Evolutionary conservation across 2,329 filamentous ascomycete species (phyloP).

Genomic region (Cercospora zeae-maydis): DNA sequence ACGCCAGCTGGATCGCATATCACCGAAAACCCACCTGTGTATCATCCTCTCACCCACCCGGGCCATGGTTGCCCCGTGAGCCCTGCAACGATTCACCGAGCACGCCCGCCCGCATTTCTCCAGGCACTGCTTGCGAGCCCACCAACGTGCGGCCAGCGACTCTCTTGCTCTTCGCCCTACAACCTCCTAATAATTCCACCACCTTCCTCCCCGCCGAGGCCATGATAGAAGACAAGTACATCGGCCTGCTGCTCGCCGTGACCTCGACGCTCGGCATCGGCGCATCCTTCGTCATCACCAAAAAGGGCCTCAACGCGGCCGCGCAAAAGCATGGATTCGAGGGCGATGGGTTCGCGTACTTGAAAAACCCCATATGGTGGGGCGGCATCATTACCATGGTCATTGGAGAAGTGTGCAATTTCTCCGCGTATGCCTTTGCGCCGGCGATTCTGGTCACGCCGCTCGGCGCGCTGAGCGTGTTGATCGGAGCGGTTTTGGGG

Average conservation of each 20-base stretch:
- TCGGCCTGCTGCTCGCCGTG: slow-evolving; percentile 72
- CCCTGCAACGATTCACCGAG: background rate
- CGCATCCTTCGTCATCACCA: slow-evolving; percentile 89
- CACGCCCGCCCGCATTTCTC: background rate
- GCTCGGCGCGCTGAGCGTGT: slow-evolving; percentile 84
- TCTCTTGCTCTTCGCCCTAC: background rate
- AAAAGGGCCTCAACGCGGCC: slow-evolving; percentile 92
- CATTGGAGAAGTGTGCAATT: slow-evolving; percentile 91
- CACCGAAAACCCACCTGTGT: background rate
- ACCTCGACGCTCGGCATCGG: slow-evolving; percentile 72
- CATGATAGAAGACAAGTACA: slow-evolving; percentile 57
- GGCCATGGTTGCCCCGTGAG: slow-evolving; percentile 4
- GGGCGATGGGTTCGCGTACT: slow-evolving; percentile 90
- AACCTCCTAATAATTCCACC: background rate
- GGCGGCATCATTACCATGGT: slow-evolving; percentile 87
- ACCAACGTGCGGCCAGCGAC: no score
- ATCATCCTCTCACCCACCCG: background rate
- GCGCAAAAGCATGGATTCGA: slow-evolving; percentile 92
- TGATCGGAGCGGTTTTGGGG: slow-evolving; percentile 89
- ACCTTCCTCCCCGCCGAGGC: background rate
- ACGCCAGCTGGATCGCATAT: background rate
- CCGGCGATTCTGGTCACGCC: slow-evolving; percentile 98
- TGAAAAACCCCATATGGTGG: slow-evolving; percentile 97
- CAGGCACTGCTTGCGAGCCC: background rate
- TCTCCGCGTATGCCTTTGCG: slow-evolving; percentile 95